phyloP scores from a whole-genome alignment of 2,329 filamentous ascomycete genomes.

The Akanthomyces lecanii region DNA sequence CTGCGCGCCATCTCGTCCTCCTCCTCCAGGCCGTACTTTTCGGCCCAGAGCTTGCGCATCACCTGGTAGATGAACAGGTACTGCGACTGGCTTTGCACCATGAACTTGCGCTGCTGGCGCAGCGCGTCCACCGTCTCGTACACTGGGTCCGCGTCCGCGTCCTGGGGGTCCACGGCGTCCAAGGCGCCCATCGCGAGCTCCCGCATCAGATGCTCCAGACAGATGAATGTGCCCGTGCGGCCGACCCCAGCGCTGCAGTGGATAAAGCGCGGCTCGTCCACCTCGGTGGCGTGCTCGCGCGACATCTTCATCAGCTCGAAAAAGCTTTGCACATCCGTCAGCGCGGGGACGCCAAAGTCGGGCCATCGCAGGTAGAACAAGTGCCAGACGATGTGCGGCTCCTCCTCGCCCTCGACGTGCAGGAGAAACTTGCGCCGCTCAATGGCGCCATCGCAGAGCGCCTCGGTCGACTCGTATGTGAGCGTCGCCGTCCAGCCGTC shows the following conservation, averaged over 20 bases:
- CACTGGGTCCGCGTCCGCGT: constrained; percentile 56
- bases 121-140: constrained; percentile 75
- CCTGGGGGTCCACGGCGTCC: constrained; percentile 32
- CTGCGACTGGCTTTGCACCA: constrained; percentile 89
- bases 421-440: constrained; percentile 72
- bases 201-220: constrained; percentile 83
- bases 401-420: constrained; percentile 42
- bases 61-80: constrained; percentile 88
- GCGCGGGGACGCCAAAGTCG: constrained; percentile 77
- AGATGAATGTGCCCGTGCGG: constrained; percentile 91
- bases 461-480: constrained; percentile 59
- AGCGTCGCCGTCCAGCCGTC: constrained; percentile 67
- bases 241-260: constrained; percentile 92
- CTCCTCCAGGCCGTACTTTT: constrained; percentile 49
- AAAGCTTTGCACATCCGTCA: constrained; percentile 63
- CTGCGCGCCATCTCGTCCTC: constrained; percentile 26
- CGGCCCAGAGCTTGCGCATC: constrained; percentile 67
- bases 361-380: constrained; percentile 85
- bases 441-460: constrained; percentile 52
- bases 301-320: constrained; percentile 67
- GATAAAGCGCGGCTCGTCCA: constrained; percentile 64
- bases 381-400: constrained; percentile 68
- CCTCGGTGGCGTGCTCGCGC: constrained; percentile 49
- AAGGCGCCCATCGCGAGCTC: constrained; percentile 75
- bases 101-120: constrained; percentile 83